A percentile compares a stretch with the other conserved stretches of the same genome.
phyloP scores from a whole-genome alignment of 2,329 filamentous ascomycete species.

The Cryphonectria carpinicola region DNA sequence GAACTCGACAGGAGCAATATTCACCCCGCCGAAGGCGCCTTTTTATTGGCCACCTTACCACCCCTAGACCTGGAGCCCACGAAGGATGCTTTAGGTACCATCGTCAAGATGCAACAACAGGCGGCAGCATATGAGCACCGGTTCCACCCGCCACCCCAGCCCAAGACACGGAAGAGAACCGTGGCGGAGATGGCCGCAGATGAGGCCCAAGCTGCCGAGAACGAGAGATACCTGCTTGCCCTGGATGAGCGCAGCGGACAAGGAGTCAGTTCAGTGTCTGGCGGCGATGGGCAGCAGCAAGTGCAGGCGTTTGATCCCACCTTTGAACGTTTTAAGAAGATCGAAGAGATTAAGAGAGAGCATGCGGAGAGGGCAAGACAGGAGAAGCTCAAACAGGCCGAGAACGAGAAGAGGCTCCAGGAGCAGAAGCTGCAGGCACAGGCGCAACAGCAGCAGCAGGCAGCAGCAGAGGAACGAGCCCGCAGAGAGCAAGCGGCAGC shows the following conservation, averaged over 20 bases:
- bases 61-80: slow-evolving; percentile 80
- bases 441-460: slow-evolving; percentile 49
- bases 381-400: slow-evolving; percentile 71
- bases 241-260: slow-evolving; percentile 81
- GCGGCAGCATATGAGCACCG: slow-evolving; percentile 66
- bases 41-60: slow-evolving; percentile 73
- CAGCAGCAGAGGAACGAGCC: slow-evolving; percentile 44
- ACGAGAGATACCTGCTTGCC: slow-evolving; percentile 90
- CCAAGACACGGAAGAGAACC: slow-evolving; percentile 90
- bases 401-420: slow-evolving; percentile 59
- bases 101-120: slow-evolving; percentile 65
- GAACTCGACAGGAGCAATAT: slow-evolving; percentile 77
- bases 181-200: slow-evolving; percentile 94
- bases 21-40: slow-evolving; percentile 74
- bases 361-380: slow-evolving; percentile 77
- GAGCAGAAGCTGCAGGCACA: slow-evolving; percentile 52
- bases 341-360: slow-evolving; percentile 80
- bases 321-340: slow-evolving; percentile 89
- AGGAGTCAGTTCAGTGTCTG: slow-evolving; percentile 61
- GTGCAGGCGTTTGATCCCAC: slow-evolving; percentile 78
- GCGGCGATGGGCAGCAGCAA: slow-evolving; percentile 73
- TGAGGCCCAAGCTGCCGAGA: slow-evolving; percentile 85
- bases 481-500: slow-evolving; percentile 41
- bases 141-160: slow-evolving; percentile 75
- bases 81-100: slow-evolving; percentile 68